These are phyloP conservation scores for Toxicodendron radicans DNA, from an alignment of 345 rosid species.

Conservation along the genomic window DNA sequence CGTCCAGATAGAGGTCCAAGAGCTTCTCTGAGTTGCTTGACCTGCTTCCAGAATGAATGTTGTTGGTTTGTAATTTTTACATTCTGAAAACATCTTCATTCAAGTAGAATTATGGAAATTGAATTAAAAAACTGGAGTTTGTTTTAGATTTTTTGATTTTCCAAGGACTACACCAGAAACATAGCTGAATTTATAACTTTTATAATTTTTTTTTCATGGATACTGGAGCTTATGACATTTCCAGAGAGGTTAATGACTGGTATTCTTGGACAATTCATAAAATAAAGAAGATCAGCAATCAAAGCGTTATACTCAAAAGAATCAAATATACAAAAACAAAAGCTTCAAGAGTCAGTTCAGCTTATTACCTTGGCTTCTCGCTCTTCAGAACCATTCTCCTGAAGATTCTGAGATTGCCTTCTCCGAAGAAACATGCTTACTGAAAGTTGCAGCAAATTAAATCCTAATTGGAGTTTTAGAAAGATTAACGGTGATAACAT, in stretches of 20 bases:
- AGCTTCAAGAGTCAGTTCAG: neutral
- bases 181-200: too few relatives aligned
- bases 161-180: neutral
- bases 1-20: conserved; percentile 76
- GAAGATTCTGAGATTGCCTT: conserved; percentile 43
- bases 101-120: neutral
- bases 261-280: too few relatives aligned
- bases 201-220: too few relatives aligned
- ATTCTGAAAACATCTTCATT: neutral
- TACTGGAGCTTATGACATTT: too few relatives aligned
- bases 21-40: conserved; percentile 61
- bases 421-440: conserved; percentile 52
- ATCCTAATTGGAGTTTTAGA: neutral
- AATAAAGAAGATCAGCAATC: too few relatives aligned
- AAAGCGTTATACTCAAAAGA: neutral
- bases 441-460: conserved; percentile 4
- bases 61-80: neutral
- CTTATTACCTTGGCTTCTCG: conserved; percentile 58
- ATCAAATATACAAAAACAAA: neutral
- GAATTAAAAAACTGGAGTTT: too few relatives aligned
- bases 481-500: too few relatives aligned
- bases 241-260: too few relatives aligned
- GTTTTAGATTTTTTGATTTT: neutral
- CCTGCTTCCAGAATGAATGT: conserved; percentile 34
- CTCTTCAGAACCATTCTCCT: conserved; percentile 40